Evolutionary conservation across 208 protist species (phyloP).

Genomic region (Balamuthia mandrillaris): DNA sequence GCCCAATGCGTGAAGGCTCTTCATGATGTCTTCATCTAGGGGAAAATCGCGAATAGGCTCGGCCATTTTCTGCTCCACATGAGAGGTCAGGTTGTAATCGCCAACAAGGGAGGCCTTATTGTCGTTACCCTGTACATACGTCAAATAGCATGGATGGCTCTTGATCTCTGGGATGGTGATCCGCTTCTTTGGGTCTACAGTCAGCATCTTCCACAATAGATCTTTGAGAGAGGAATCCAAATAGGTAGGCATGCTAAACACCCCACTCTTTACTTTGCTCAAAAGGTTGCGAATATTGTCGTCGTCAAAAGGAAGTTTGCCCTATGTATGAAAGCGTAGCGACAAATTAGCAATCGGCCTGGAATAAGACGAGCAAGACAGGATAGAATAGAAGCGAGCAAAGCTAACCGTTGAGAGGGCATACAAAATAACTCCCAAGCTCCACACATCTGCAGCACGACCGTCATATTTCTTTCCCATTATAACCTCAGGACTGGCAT

Average conservation of each 20-base stretch:
- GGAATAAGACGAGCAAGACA: not conserved
- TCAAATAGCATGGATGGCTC: constrained; percentile 62
- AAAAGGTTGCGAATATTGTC: constrained; percentile 65
- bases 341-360: not conserved
- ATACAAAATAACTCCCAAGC: constrained; percentile 73
- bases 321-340: constrained; percentile 20
- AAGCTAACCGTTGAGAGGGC: constrained; percentile 56
- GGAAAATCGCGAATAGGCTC: not conserved
- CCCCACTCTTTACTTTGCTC: constrained; percentile 67
- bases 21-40: constrained; percentile 23
- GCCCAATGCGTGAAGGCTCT: constrained; percentile 9
- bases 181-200: constrained; percentile 69
- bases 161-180: constrained; percentile 72
- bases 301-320: constrained; percentile 71
- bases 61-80: not conserved
- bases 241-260: constrained; percentile 57
- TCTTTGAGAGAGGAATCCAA: constrained; percentile 55
- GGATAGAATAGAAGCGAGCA: not conserved
- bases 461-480: constrained; percentile 67
- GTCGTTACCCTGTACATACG: not conserved
- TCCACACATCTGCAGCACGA: constrained; percentile 70
- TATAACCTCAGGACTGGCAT: constrained; percentile 72
- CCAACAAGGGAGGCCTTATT: not conserved
- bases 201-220: constrained; percentile 72
- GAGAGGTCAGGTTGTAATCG: not conserved